A percentile compares a stretch with the other conserved stretches of the same genome.
These are phyloP conservation scores for Leishmania aethiopica DNA, from an alignment of 208 protist genomes.

Conservation along the genomic window DNA sequence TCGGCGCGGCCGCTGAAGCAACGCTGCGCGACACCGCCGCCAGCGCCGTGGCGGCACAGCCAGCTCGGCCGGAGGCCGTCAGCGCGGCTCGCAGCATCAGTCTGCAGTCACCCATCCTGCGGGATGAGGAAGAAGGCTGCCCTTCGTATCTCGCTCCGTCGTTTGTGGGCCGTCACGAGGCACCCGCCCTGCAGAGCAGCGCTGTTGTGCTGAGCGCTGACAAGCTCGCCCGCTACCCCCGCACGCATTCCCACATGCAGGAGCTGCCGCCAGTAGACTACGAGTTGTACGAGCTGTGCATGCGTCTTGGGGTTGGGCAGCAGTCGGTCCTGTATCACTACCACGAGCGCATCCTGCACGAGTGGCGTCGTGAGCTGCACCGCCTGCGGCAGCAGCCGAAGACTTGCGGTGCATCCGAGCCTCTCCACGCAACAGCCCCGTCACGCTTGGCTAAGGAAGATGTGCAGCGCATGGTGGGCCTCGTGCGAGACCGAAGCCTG, in stretches of 20 bases:
- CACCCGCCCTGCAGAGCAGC: conserved; percentile 32
- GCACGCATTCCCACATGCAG: conserved; percentile 58
- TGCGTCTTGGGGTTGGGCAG: conserved; percentile 62
- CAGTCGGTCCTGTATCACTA: conserved; percentile 62
- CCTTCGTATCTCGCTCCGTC: conserved; percentile 53
- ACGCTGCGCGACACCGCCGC: conserved; percentile 1
- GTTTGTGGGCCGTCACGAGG: conserved; percentile 55
- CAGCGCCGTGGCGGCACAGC: conserved; percentile 18
- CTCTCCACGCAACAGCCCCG: not conserved
- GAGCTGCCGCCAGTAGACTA: conserved; percentile 78
- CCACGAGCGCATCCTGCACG: conserved; percentile 72
- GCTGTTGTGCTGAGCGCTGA: conserved; percentile 49
- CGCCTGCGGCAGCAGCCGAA: conserved; percentile 15
- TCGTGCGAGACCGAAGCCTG: conserved; percentile 74
- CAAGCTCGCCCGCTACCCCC: conserved; percentile 64
- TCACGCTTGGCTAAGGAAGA: conserved; percentile 33
- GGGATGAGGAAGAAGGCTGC: conserved; percentile 55
- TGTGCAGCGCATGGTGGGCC: conserved; percentile 57
- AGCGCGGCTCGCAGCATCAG: conserved; percentile 30
- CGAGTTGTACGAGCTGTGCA: conserved; percentile 73
- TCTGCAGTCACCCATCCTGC: conserved; percentile 59
- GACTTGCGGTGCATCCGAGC: not conserved
- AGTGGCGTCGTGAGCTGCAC: conserved; percentile 65
- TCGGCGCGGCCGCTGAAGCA: not conserved
- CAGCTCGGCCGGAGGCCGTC: conserved; percentile 19